These are phyloP conservation scores for Plantago coronopus DNA, from an alignment of 305 asterid genomes.

Conservation along the genomic window DNA sequence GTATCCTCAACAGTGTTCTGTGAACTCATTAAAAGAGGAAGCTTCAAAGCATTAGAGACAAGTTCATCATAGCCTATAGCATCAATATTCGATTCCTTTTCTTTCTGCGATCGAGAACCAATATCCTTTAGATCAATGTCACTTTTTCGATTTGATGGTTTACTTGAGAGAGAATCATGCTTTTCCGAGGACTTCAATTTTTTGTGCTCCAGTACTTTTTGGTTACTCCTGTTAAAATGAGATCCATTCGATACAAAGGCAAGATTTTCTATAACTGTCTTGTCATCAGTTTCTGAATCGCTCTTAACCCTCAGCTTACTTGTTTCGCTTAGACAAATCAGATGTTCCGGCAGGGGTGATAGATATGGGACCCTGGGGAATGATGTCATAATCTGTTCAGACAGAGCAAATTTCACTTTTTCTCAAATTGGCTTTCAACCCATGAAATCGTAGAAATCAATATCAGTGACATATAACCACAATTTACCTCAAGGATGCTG, in stretches of 20 bases:
- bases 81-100: slow-evolving; percentile 45
- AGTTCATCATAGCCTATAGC: slow-evolving; percentile 64
- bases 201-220: slow-evolving; percentile 41
- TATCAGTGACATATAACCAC: slow-evolving; percentile 14
- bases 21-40: slow-evolving; percentile 65
- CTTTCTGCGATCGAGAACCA: slow-evolving; percentile 35
- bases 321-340: slow-evolving; percentile 43
- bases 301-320: slow-evolving; percentile 38
- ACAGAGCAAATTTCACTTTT: background rate
- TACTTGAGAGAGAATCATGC: slow-evolving; percentile 27
- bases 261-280: slow-evolving; percentile 33
- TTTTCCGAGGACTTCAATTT: slow-evolving; percentile 36
- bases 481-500: slow-evolving; percentile 82
- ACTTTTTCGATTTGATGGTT: slow-evolving; percentile 27
- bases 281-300: slow-evolving; percentile 39
- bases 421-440: background rate
- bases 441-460: slow-evolving; percentile 9
- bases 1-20: slow-evolving; percentile 28
- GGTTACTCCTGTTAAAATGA: slow-evolving; percentile 43
- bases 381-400: slow-evolving; percentile 80
- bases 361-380: slow-evolving; percentile 47
- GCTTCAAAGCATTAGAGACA: slow-evolving; percentile 70
- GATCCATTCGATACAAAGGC: slow-evolving; percentile 42
- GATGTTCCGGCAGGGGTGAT: slow-evolving; percentile 80
- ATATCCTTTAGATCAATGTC: slow-evolving; percentile 9